phyloP scores from a whole-genome alignment of 2,329 filamentous ascomycete genomes.

The Dothistroma septosporum region DNA sequence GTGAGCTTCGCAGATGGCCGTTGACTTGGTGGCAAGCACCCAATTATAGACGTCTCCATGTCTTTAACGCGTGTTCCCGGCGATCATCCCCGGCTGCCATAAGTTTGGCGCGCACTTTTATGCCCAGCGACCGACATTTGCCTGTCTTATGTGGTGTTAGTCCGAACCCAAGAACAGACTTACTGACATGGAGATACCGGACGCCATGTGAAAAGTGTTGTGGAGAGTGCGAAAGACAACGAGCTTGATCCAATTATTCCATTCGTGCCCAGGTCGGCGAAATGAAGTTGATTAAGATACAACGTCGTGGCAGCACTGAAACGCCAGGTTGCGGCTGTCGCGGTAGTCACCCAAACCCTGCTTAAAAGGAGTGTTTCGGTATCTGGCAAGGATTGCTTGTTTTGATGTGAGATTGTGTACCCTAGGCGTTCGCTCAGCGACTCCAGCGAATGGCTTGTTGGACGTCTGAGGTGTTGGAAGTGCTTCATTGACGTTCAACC shows the following conservation, averaged over 20 bases:
- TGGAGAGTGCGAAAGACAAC: not conserved
- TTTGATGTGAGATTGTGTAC: not conserved
- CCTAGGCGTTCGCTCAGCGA: not conserved
- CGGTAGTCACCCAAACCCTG: not conserved
- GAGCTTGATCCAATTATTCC: not conserved
- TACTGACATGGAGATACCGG: not conserved
- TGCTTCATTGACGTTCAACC: not conserved
- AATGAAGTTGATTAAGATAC: not conserved
- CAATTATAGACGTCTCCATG: not conserved
- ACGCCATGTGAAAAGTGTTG: not conserved
- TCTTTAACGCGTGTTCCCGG: not conserved
- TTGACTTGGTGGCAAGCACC: not conserved
- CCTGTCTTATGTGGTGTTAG: not conserved
- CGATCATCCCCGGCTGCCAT: not conserved
- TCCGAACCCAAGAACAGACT: not conserved
- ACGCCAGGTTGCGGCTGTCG: not conserved
- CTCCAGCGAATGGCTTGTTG: not conserved
- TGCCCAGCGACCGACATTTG: not conserved
- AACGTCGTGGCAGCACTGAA: not conserved
- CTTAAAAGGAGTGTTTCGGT: not conserved
- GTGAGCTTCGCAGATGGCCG: not conserved
- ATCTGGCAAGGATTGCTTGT: not conserved
- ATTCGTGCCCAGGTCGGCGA: not conserved
- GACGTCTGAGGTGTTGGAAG: not conserved
- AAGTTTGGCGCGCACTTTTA: not conserved